Evolutionary conservation across 2,329 filamentous ascomycete genomes (phyloP), one percentile per base, ranked within the genome.

Genomic region (Talaromyces sp.): DNA sequence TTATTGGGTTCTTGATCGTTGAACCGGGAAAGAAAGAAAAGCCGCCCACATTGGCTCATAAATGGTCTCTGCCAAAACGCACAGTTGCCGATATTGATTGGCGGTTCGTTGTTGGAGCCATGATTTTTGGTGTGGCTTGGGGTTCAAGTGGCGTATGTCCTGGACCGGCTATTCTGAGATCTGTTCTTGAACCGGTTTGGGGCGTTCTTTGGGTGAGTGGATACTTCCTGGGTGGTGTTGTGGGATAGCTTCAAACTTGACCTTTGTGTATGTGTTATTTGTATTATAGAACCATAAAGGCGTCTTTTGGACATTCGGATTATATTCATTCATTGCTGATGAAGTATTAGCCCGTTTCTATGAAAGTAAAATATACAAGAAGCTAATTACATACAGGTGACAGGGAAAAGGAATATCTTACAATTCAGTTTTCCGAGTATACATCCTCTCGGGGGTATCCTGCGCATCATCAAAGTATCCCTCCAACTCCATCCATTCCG

Each of bases 401-500:
- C 31, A 31, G 39, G 50, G n/a, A 39, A 54, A 43, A 52, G 33
- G 22, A 24, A 64, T 50, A 54, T 58, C 76, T 80, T 79, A 80
- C 78, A 80, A 71, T 70, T 80, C 78, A 59, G 76, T 77, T 68
- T 79, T 79, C 56, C 67, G 68, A 52, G 35, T 66, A 60, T 47
- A 22, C 52, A 62, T 37, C 13, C n/a, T 54, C 49, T 47, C 39
- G 41, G 62, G 19, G 33, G 54, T 22, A 13, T 24, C 11, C 10
- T 56, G 37, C n/a, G 43, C 52, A 9, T 50, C 19, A 50, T 76
- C 75, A 62, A 87, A 76, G 66, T 78, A 84, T 1, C 82, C 86
- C 68, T 89, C 87, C 67, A 98, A 78, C 69, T 96, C 93, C 86
- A 98, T 87, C 93, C 93, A 98, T 78, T 98, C 94, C 0, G 91